Evolutionary conservation across 2,329 filamentous ascomycete species (phyloP).

Genomic region (Penicillium sp.): DNA sequence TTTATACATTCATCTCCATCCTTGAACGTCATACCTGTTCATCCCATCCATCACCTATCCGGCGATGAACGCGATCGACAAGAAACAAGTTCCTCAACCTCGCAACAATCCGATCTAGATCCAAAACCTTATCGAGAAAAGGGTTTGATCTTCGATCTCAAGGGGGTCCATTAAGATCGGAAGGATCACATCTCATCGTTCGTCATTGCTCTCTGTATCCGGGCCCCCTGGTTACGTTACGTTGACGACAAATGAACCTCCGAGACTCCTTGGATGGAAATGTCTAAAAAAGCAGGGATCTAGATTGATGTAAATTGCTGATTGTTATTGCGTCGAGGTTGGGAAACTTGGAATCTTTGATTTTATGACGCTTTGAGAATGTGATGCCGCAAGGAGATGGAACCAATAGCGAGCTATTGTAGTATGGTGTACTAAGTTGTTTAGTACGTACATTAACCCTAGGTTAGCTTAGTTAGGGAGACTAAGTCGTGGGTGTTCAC

Average conservation of each 20-base stretch:
- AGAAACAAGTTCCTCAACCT: background rate
- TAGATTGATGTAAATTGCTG: background rate
- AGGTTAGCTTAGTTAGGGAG: background rate
- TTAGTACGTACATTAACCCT: background rate
- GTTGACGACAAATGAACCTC: constrained; percentile 4
- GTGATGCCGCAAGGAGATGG: constrained; percentile 1
- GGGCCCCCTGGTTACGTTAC: constrained; percentile 5
- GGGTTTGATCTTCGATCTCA: constrained; percentile 8
- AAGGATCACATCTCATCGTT: constrained; percentile 1
- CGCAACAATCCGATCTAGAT: background rate
- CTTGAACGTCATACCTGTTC: background rate
- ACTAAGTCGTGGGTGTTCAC: background rate
- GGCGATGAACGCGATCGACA: constrained; percentile 4
- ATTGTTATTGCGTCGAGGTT: background rate
- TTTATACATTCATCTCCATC: background rate
- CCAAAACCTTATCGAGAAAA: constrained; percentile 6
- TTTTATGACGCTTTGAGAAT: constrained; percentile 4
- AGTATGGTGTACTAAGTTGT: background rate
- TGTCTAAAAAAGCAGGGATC: background rate
- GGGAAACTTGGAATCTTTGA: background rate
- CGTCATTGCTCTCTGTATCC: constrained; percentile 3
- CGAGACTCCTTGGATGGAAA: background rate
- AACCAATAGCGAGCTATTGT: background rate
- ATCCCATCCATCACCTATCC: constrained; percentile 1
- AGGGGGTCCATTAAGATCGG: constrained; percentile 1